Base-by-base conservation (phyloP, 371 early-diverging fungal species). In the Mortierella sp. region DNA sequence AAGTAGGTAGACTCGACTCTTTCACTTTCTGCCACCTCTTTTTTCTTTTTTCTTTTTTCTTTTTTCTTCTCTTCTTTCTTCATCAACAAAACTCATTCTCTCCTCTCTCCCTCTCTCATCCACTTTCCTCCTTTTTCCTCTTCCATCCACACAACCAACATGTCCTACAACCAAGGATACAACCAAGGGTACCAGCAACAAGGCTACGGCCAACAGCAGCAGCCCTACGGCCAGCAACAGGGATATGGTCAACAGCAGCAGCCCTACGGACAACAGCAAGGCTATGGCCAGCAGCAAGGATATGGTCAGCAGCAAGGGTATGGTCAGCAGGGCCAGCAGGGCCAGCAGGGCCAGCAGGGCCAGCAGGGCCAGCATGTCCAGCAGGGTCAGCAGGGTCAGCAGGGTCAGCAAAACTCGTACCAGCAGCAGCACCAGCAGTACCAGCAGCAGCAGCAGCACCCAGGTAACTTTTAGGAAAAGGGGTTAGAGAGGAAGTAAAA, bases 131-230 rank as follows among this genome's bases (percentile, higher is more conserved):
- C 11, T 18, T 44, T 21, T 56, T 44, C 14, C 32, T 14, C 27
- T 14, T 56, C 46, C 48, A 46, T 24, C 11, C 27, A 35, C 27
- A 76, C 38, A 41, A 46, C 21, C 54, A 29, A 54, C 27, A 76
- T 75, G 77, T 51, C 77, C 51, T 76, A 74, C 68, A 74, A 82
- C 63, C 82, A 82, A 43, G 74, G 71, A 71, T 75, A 77, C 24
- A 65, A 65, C 75, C 71, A 58, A 55, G 72, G 68, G 32, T 73
- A 83, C 29, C 81, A 79, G 72, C 79, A 79, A n/a, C 75, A 75
- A 8, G 58, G 58, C 24, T 58, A 71, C 16, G 71, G 48, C 41
- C 80, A 80, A 63, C 60, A 79, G 65, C 63, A 80, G 32, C 63
- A 65, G 21, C 70, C 49, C 18, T 71, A 77, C 41, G 77, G 77